Evolutionary conservation across 768 basidiomycete species (phyloP), one percentile per base, ranked within the genome.

Genomic region (Kwoniella sp.): DNA sequence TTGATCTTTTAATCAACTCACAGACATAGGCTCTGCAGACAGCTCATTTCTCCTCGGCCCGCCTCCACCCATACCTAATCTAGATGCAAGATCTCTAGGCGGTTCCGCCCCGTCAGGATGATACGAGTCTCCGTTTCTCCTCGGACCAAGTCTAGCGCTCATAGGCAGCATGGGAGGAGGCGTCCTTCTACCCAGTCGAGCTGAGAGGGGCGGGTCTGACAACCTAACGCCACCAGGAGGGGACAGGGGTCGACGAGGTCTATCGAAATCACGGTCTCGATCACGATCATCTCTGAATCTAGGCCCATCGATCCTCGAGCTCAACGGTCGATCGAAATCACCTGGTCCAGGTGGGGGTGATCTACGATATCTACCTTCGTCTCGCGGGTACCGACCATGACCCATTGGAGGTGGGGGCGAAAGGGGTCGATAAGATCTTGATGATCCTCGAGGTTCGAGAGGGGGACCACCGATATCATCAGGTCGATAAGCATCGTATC

Each of bases 11-110:
- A n/a, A n/a, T n/a, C n/a, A n/a, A 54, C 60, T 62, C 60, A 62
- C 60, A 54, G 54, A 54, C 60, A 62, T 62, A 24, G 60, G 60
- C 29, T 62, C 60, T 46, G 59, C 50, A n/a, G 60, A 27, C 21
- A 62, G 33, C 19, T 54, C 54, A 52, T 50, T 36, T 40, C 53
- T 44, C 21, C 60, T 62, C 3, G 30, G 26, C n/a, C 33, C 52
- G 15, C 25, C 55, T 12, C 21, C 48, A 22, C 58, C 36, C 26
- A 24, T 58, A 4, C 49, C 50, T 30, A 54, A 26, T n/a, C 47
- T 36, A 36, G 30, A 40, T 17, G 37, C 36, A 3, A 46, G 40
- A n/a, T 57, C 56, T 12, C 46, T 25, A 24, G 40, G 56, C 1
- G 40, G 55, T 33, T 44, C 40, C 27, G 33, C 53, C 26, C 26